phyloP scores from a whole-genome alignment of 116 monocot species.

The Phalaenopsis hybrid region DNA sequence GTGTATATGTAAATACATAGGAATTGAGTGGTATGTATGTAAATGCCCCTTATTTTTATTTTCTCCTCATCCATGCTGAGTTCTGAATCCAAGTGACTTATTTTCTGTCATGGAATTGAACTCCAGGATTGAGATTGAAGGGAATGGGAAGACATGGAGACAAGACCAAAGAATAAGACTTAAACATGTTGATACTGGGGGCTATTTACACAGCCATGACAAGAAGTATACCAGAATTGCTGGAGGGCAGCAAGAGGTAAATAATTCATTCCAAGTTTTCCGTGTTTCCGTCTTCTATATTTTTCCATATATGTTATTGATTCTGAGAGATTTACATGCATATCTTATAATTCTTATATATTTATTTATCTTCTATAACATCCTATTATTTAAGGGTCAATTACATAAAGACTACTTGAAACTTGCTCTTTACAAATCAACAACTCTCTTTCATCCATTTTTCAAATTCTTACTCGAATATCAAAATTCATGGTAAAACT shows the following conservation, averaged over 20 bases:
- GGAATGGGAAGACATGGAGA: constrained; percentile 78
- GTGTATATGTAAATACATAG: too few species aligned
- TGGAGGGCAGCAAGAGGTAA: constrained; percentile 98
- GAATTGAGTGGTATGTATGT: too few species aligned
- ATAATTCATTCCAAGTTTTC: neutral
- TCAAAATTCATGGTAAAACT: too few species aligned
- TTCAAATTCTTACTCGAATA: too few species aligned
- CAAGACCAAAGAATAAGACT: constrained; percentile 84
- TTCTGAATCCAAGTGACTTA: neutral
- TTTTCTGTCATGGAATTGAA: neutral
- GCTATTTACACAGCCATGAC: constrained; percentile 92
- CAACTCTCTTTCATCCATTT: too few species aligned
- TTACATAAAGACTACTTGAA: neutral
- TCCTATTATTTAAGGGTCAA: neutral
- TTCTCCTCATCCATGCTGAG: neutral
- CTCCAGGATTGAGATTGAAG: constrained; percentile 80
- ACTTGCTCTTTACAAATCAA: too few species aligned
- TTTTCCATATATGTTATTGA: neutral
- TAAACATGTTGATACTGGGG: constrained; percentile 77
- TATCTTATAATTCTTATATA: neutral
- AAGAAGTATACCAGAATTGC: constrained; percentile 87
- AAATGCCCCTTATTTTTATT: neutral
- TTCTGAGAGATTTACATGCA: neutral
- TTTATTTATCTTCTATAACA: neutral
- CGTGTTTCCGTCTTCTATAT: neutral